A percentile compares a stretch with the other conserved stretches of the same genome.
Evolutionary conservation across 129 eudicot species (phyloP).

Genomic region (Chrysanthemum seticuspe): DNA sequence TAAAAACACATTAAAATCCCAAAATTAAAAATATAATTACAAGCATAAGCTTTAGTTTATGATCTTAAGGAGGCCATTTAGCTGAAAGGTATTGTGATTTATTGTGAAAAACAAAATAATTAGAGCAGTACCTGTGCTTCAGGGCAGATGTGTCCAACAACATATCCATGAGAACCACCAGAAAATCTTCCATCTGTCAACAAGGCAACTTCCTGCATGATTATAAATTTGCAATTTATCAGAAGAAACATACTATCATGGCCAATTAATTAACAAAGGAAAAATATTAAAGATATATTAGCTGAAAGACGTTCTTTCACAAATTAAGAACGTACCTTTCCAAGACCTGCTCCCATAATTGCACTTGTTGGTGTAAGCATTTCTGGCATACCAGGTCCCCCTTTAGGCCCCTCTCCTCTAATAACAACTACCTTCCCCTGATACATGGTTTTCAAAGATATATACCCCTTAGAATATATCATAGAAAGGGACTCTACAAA

Average conservation of each 20-base stretch:
- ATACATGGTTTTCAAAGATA: not conserved
- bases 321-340: slow-evolving; percentile 55
- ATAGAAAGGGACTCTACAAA: too few species aligned
- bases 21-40: not conserved
- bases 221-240: slow-evolving; percentile 1
- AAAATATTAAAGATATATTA: too few species aligned
- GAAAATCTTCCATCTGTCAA: slow-evolving; percentile 91
- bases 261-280: too few species aligned
- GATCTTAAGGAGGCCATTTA: not conserved
- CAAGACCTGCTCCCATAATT: slow-evolving; percentile 99
- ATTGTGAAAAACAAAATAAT: not conserved
- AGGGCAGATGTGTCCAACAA: slow-evolving; percentile 94
- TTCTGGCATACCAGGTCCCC: slow-evolving; percentile 99
- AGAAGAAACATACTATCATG: not conserved
- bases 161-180: slow-evolving; percentile 98
- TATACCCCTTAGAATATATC: too few species aligned
- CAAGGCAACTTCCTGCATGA: slow-evolving; percentile 77
- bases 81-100: not conserved
- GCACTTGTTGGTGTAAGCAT: slow-evolving; percentile 99
- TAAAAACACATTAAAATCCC: slow-evolving; percentile 21
- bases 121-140: slow-evolving; percentile 78
- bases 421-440: slow-evolving; percentile 97
- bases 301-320: not conserved
- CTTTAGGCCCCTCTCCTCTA: slow-evolving; percentile 99
- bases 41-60: not conserved